Percentiles rank a stretch among this genome's conserved stretches.
These are phyloP conservation scores for Rhynchosporium agropyri DNA, from an alignment of 2,329 filamentous ascomycete genomes.

Conservation along the genomic window DNA sequence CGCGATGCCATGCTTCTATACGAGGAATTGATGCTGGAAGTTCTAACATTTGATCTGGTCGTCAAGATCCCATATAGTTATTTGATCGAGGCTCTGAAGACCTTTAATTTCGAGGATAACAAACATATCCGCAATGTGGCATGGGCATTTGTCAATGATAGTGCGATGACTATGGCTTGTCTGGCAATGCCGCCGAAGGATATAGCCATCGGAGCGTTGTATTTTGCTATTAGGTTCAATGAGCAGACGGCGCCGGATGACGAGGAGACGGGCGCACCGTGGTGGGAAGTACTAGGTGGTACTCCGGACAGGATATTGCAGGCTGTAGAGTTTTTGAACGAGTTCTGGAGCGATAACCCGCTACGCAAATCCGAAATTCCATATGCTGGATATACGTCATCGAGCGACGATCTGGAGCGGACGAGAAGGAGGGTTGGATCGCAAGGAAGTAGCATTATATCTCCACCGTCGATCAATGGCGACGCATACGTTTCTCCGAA, in stretches of 20 bases:
- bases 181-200: constrained; percentile 78
- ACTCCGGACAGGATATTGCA: constrained; percentile 69
- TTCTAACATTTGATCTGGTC: constrained; percentile 90
- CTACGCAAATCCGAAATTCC: constrained; percentile 46
- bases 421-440: constrained; percentile 34
- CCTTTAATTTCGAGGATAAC: constrained; percentile 74
- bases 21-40: constrained; percentile 90
- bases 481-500: constrained; percentile 3
- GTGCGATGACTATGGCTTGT: constrained; percentile 80
- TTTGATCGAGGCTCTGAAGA: constrained; percentile 78
- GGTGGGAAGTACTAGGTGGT: constrained; percentile 83
- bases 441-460: constrained; percentile 28
- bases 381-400: constrained; percentile 35
- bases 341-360: constrained; percentile 67
- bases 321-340: constrained; percentile 76
- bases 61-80: constrained; percentile 85
- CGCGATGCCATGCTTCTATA: constrained; percentile 89
- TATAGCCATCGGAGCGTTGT: constrained; percentile 83
- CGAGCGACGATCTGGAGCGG: constrained; percentile 37
- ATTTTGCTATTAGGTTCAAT: constrained; percentile 79
- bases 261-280: constrained; percentile 67
- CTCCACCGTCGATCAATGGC: constrained; percentile 8
- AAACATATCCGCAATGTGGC: constrained; percentile 81
- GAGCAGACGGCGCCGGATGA: constrained; percentile 74
- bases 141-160: constrained; percentile 95